Conservation (phyloP, 1,139 yeast genomes). For the Saccharomyces hybrid region DNA sequence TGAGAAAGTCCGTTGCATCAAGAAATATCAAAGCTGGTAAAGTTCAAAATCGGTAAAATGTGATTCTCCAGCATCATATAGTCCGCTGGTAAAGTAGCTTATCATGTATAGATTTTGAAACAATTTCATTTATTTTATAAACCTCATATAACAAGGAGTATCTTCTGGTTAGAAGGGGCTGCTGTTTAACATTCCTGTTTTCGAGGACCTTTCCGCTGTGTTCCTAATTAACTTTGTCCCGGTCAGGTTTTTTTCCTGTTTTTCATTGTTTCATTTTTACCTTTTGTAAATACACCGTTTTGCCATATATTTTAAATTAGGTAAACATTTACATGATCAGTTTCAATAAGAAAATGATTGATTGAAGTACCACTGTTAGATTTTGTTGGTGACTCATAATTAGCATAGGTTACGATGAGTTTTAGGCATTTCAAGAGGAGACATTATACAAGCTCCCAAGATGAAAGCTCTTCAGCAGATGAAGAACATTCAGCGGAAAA, state of each 20-base stretch:
- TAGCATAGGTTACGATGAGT: not conserved
- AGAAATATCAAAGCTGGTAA: slow-evolving; percentile 27
- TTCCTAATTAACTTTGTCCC: too few relatives aligned
- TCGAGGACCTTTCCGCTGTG: too few relatives aligned
- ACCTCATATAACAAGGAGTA: too few relatives aligned
- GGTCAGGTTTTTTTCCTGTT: too few relatives aligned
- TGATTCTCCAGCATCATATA: not conserved
- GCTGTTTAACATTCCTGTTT: too few relatives aligned
- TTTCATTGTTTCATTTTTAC: too few relatives aligned
- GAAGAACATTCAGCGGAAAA: not conserved
- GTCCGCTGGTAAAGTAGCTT: not conserved
- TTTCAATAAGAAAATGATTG: not conserved
- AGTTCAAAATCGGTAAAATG: not conserved
- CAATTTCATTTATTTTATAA: too few relatives aligned
- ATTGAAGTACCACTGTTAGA: not conserved
- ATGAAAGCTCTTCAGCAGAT: not conserved
- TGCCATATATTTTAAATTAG: not conserved
- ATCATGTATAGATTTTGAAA: not conserved
- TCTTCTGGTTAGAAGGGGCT: too few relatives aligned
- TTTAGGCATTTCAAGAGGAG: slow-evolving; percentile 6
- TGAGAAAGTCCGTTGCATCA: slow-evolving; percentile 31
- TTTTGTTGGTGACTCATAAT: not conserved
- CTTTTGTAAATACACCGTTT: not conserved
- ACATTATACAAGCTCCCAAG: not conserved
- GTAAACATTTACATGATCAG: too few relatives aligned